Base-by-base conservation (phyloP, 768 basidiomycete species). In the Tricholoma hemisulphureum region DNA sequence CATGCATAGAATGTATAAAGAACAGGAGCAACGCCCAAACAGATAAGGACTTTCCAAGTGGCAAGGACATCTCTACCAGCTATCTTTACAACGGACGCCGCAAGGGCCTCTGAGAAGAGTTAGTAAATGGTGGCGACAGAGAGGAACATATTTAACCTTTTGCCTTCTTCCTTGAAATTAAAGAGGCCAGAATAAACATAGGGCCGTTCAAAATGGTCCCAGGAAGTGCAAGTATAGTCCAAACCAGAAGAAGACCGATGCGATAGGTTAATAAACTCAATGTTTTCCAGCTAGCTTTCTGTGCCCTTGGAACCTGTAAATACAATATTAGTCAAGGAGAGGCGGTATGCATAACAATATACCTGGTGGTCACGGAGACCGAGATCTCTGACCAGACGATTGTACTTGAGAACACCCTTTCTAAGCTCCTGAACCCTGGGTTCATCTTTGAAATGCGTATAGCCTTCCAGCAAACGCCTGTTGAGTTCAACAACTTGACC, bases 401-500 rank as follows among this genome's bases (percentile, higher is more conserved):
- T 98, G 69, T 98, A 98, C 61, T 88, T 89, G 32, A 93, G 77
- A 26, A 98, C 93, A 61, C 91, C 86, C 39, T 73, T 77, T 20
- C 91, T 82, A 16, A 98, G 79, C 52, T 88, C 85, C 69, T 91
- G 87, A 14, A 98, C 87, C 16, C 89, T 84, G 1, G 94, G 93
- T 68, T 95, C 93, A 67, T 97, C 87, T 69, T 95, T 90, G 79
- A 96, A 97, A 65, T 91, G 87, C 8, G 84, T 80, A 68, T 98
- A 98, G 0, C 93, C 96, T 69, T 95, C 91, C 61, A 98, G 82
- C 66, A 98, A 87, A 37, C 96, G 88, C 65, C 90, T 86, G 71
- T 94, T 96, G 39, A 98, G 78, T 69, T 97, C 95, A 23, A 98
- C 95, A 11, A 97, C 94, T 77, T 98, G 96, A 35, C 95, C 91